A percentile compares a stretch with the other conserved stretches of the same genome.
Evolutionary conservation across 2,329 filamentous ascomycete species (phyloP).

Genomic region (Colletotrichum destructivum): DNA sequence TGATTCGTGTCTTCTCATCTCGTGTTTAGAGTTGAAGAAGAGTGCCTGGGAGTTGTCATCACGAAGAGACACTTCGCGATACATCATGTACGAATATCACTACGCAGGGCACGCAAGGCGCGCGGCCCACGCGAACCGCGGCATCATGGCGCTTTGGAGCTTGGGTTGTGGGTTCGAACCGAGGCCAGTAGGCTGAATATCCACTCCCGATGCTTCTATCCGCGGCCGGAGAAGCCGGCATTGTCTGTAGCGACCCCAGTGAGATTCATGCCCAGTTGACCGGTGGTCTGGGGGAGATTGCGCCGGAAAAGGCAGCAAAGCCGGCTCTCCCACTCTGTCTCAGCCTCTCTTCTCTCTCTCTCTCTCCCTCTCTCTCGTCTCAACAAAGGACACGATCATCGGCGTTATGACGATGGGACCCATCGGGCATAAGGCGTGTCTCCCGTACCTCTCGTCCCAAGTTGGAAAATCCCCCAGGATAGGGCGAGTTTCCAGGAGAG

Average conservation of each 20-base stretch:
- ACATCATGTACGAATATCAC: background rate
- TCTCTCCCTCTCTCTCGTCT: background rate
- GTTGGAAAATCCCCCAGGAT: background rate
- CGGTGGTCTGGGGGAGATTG: background rate
- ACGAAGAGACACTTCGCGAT: background rate
- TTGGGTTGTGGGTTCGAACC: background rate
- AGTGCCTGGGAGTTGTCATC: background rate
- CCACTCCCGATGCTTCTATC: slow-evolving; percentile 8
- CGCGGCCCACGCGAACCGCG: slow-evolving; percentile 19
- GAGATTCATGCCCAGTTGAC: slow-evolving; percentile 2
- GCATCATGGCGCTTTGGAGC: background rate
- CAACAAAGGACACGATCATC: slow-evolving; percentile 9
- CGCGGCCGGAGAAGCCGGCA: slow-evolving; percentile 2
- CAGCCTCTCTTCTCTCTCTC: too few relatives aligned
- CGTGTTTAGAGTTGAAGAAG: background rate
- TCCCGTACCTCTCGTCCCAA: background rate
- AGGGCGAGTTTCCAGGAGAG: background rate
- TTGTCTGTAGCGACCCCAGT: background rate
- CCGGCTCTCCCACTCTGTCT: background rate
- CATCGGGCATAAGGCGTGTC: slow-evolving; percentile 28
- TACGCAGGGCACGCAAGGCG: background rate
- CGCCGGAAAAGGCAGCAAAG: slow-evolving; percentile 26
- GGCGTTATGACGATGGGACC: slow-evolving; percentile 30
- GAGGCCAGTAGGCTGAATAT: slow-evolving; percentile 23
- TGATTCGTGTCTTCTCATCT: background rate